A percentile compares a stretch with the other conserved stretches of the same genome.
Conservation (phyloP, 179 eudicot genomes). For the Camellia oleifera region DNA sequence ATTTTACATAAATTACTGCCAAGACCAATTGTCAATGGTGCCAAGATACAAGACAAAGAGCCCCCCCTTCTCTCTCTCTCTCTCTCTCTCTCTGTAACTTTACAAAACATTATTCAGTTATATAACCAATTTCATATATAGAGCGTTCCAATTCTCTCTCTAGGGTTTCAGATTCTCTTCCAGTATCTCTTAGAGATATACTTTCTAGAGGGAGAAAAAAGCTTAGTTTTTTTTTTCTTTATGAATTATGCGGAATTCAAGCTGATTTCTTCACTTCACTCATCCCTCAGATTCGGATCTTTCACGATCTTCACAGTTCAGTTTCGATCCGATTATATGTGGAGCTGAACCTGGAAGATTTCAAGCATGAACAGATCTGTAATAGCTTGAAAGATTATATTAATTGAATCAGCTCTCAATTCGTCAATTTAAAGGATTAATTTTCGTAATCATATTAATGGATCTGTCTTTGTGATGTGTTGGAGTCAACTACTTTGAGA, state of each 20-base stretch:
- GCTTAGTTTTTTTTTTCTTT: neutral
- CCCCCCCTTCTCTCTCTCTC: neutral
- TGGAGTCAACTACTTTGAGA: neutral
- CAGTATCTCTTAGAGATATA: neutral
- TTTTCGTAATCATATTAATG: neutral
- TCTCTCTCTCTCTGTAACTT: slow-evolving; percentile 6
- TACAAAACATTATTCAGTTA: neutral
- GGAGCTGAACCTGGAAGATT: slow-evolving; percentile 14
- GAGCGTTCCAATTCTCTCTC: slow-evolving; percentile 6
- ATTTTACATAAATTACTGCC: neutral
- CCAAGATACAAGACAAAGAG: slow-evolving; percentile 13
- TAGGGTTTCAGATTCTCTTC: slow-evolving; percentile 19
- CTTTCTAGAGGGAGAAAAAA: neutral
- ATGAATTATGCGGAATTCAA: neutral
- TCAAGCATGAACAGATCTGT: slow-evolving; percentile 7
- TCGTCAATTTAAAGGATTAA: neutral
- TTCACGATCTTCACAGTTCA: neutral
- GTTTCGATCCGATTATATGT: slow-evolving; percentile 8
- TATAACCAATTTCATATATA: neutral
- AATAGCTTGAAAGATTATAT: slow-evolving; percentile 3
- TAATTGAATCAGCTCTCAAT: slow-evolving; percentile 6
- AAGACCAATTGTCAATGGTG: slow-evolving; percentile 7
- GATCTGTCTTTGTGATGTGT: slow-evolving; percentile 13
- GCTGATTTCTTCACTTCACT: slow-evolving; percentile 11
- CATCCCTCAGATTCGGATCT: slow-evolving; percentile 15